phyloP scores from a whole-genome alignment of 768 basidiomycete genomes.

The Boletus eberwhitei region DNA sequence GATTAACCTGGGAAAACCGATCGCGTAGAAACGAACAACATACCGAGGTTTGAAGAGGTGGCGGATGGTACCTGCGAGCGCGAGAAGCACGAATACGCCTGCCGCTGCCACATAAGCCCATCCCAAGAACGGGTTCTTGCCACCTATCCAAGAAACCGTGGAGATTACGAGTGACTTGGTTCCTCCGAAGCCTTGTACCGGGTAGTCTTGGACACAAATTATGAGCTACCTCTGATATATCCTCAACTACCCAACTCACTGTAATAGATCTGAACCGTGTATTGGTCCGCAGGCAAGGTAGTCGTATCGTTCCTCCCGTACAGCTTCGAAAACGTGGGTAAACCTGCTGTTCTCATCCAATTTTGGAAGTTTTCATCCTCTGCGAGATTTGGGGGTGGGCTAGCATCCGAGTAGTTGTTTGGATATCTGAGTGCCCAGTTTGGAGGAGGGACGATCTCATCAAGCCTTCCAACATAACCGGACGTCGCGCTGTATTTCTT shows the following conservation, averaged over 20 bases:
- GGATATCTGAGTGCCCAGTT: constrained; percentile 83
- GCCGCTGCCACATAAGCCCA: constrained; percentile 96
- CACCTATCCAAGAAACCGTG: constrained; percentile 98
- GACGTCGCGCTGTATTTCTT: constrained; percentile 76
- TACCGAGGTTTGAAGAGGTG: constrained; percentile 93
- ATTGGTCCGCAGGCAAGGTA: constrained; percentile 66
- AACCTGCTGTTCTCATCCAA: constrained; percentile 98
- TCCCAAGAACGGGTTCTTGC: constrained; percentile 96
- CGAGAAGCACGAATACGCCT: constrained; percentile 82
- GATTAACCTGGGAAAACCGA: neutral
- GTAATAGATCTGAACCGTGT: constrained; percentile 71
- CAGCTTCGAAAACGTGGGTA: constrained; percentile 95
- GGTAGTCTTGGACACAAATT: constrained; percentile 66
- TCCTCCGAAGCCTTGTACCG: constrained; percentile 85
- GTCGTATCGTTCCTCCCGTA: constrained; percentile 88
- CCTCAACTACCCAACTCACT: constrained; percentile 45
- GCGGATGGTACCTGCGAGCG: constrained; percentile 82
- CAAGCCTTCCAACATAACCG: constrained; percentile 51
- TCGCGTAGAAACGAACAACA: constrained; percentile 15
- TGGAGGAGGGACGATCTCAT: constrained; percentile 83
- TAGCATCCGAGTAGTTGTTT: constrained; percentile 60
- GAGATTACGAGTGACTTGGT: constrained; percentile 97
- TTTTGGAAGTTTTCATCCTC: constrained; percentile 94
- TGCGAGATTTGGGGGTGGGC: constrained; percentile 69
- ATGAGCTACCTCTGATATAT: constrained; percentile 1